Percentiles rank a stretch among this genome's conserved stretches.
Evolutionary conservation across 2,329 filamentous ascomycete species (phyloP).

Genomic region (Hymenoscyphus infarciens): DNA sequence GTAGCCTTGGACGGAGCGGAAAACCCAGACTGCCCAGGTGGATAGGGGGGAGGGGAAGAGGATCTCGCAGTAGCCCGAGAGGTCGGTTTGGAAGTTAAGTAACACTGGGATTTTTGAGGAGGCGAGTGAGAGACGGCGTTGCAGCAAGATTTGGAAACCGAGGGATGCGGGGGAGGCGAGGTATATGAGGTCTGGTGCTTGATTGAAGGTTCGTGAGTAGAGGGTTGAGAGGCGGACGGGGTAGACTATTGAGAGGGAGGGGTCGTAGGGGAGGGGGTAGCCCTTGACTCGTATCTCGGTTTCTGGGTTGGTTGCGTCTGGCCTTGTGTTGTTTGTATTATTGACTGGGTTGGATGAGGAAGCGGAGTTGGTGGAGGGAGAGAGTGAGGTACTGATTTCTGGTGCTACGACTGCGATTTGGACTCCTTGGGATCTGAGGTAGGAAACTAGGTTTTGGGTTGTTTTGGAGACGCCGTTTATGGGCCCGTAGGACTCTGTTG

Average conservation of each 20-base stretch:
- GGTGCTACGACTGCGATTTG: constrained; percentile 66
- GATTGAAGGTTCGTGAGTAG: no score
- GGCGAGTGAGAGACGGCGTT: constrained; percentile 61
- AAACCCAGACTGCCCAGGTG: constrained; percentile 57
- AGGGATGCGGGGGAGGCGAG: constrained; percentile 66
- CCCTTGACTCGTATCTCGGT: constrained; percentile 59
- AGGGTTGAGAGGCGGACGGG: constrained; percentile 65
- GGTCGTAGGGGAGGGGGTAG: constrained; percentile 67
- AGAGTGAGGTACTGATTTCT: constrained; percentile 44
- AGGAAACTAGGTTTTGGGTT: constrained; percentile 65
- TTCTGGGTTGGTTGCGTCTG: constrained; percentile 23
- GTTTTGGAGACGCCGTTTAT: constrained; percentile 72
- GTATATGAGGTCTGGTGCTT: constrained; percentile 63
- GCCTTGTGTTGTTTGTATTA: no score
- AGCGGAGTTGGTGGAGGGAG: no score
- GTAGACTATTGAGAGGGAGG: constrained; percentile 66
- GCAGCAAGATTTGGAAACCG: constrained; percentile 69
- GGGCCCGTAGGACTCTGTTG: constrained; percentile 68
- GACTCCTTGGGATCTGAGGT: constrained; percentile 60
- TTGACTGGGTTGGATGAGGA: no score
- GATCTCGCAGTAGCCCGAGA: constrained; percentile 66
- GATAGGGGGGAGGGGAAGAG: constrained; percentile 63
- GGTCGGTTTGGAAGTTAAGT: constrained; percentile 69
- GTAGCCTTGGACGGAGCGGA: constrained; percentile 62
- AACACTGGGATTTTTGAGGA: constrained; percentile 52